phyloP scores from a whole-genome alignment of 345 rosid genomes.

The Citrus sp. region DNA sequence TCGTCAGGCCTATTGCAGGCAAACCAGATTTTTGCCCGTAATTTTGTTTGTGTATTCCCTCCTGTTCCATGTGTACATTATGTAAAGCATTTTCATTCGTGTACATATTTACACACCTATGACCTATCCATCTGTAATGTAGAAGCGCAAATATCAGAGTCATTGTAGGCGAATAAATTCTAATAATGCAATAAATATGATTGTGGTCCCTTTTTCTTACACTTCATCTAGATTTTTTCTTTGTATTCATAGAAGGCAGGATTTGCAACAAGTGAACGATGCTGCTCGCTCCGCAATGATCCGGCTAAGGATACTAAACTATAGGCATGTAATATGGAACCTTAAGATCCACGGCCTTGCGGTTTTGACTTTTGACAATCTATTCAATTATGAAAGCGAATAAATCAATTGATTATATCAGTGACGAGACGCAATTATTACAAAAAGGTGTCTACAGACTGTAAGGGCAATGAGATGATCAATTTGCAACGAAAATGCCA shows the following conservation, averaged over 20 bases:
- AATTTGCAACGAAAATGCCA: not conserved
- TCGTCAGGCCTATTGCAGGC: not conserved
- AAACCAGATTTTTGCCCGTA: not conserved
- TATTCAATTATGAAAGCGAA: not conserved
- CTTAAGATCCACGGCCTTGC: not conserved
- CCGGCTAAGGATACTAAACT: no score
- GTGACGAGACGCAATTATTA: not conserved
- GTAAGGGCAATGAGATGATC: no score
- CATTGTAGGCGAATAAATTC: not conserved
- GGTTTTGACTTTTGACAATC: not conserved
- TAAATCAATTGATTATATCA: not conserved
- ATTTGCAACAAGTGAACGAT: no score
- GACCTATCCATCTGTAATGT: not conserved
- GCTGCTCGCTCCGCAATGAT: no score
- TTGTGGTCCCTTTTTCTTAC: not conserved
- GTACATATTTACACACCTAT: not conserved
- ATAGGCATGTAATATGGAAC: not conserved
- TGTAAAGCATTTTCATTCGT: not conserved
- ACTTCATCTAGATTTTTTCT: not conserved
- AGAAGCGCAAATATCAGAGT: not conserved
- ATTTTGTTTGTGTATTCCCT: not conserved
- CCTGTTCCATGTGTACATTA: not conserved
- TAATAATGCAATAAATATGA: not conserved
- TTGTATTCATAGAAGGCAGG: not conserved
- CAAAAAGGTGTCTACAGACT: not conserved